A percentile compares a stretch with the other conserved stretches of the same genome.
phyloP scores from a whole-genome alignment of 371 early-diverging fungal species.

The Massospora cicadina region DNA sequence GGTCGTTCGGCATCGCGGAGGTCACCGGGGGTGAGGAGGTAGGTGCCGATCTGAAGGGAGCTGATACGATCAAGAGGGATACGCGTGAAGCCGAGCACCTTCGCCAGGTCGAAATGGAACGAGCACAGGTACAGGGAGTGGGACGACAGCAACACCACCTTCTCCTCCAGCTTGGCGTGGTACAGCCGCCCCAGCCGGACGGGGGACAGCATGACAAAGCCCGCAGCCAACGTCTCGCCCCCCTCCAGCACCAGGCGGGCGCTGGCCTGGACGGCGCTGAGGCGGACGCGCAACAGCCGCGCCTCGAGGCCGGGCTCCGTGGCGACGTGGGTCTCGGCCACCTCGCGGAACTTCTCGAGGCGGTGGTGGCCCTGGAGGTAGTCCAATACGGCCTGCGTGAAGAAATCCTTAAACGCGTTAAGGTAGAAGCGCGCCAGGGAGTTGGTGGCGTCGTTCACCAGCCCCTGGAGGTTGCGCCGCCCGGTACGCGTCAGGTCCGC shows the following conservation, averaged over 20 bases:
- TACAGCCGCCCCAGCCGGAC: slow-evolving; percentile 15
- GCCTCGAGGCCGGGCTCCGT: slow-evolving; percentile 33
- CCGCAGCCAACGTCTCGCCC: slow-evolving; percentile 27
- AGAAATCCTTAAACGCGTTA: slow-evolving; percentile 47
- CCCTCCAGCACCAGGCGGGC: slow-evolving; percentile 38
- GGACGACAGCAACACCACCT: slow-evolving; percentile 44
- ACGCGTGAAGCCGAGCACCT: slow-evolving; percentile 44
- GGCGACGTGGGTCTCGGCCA: slow-evolving; percentile 19
- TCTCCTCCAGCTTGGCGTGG: slow-evolving; percentile 33
- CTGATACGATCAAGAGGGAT: slow-evolving; percentile 34
- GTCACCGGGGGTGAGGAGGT: slow-evolving; percentile 13
- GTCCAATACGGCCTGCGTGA: slow-evolving; percentile 23
- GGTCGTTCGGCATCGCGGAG: not conserved
- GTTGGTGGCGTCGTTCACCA: slow-evolving; percentile 56
- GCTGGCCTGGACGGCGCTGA: slow-evolving; percentile 29
- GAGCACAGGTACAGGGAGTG: slow-evolving; percentile 52
- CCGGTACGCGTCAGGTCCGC: slow-evolving; percentile 80
- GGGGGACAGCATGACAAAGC: slow-evolving; percentile 44
- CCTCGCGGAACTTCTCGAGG: slow-evolving; percentile 19
- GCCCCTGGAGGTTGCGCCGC: slow-evolving; percentile 50
- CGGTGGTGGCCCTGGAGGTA: slow-evolving; percentile 20
- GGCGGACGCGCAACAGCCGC: slow-evolving; percentile 26
- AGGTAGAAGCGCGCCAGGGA: slow-evolving; percentile 49
- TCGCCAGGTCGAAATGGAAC: slow-evolving; percentile 48
- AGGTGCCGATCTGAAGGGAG: slow-evolving; percentile 33